Base-by-base conservation (phyloP, 345 rosid genomes). In the Populus simonii region DNA sequence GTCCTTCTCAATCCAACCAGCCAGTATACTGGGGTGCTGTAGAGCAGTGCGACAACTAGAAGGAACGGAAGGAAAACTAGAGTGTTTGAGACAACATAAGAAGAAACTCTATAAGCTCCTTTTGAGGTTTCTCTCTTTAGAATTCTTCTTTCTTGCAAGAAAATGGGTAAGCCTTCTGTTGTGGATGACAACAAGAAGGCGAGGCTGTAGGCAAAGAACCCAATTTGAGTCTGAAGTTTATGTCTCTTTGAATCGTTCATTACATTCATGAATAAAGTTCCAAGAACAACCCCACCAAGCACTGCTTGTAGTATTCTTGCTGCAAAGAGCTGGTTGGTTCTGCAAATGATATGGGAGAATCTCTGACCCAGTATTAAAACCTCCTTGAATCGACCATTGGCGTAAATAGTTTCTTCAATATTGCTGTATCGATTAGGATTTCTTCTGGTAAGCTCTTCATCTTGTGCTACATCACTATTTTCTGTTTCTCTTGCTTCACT, bases 111-210 rank as follows among this genome's bases (percentile, higher is more conserved):
- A 36, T 83, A 83, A 55, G 81, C 81, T 70, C 86, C 86, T 77
- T 79, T 83, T 66, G 83, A 77, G 62, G 81, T 80, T 66, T 83
- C 86, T 70, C 47, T 80, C 83, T 80, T 70, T 55, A 83, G 18
- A 33, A 77, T 80, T 74, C 78, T 77, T 45, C 86, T 77, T 61
- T 80, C 81, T 66, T 80, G 79, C 74, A 83, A 77, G 81, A 77
- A 84, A 55, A 84, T 84, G n/a, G 86, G 84, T 6, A 74, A 66
- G 59, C 77, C 86, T 80, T 84, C 84, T 66, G 86, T 71, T 80
- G 86, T 74, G 63, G 81, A 78, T 66, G 86, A 80, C 71, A 84
- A 29, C 72, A 77, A 61, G 81, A 80, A 83, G 38, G 83, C 71
- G 68, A 83, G 81, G 73, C 77, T 74, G 80, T 78, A 84, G 62